These are phyloP conservation scores for Canavalia gladiata DNA, from an alignment of 306 rosid genomes.

Conservation along the genomic window DNA sequence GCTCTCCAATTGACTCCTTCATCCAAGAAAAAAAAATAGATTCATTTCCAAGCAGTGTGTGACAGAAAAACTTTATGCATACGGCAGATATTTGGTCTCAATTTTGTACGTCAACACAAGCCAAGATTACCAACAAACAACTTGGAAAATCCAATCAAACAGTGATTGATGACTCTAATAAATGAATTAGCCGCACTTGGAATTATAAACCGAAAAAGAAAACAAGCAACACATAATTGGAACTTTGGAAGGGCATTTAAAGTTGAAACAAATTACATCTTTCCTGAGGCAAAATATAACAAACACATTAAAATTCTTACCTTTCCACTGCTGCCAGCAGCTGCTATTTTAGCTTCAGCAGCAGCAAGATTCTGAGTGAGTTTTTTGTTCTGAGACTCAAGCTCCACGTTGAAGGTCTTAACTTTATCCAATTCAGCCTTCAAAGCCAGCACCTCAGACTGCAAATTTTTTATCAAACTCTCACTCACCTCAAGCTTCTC, in stretches of 20 bases:
- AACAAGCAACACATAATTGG: not conserved
- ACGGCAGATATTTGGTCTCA: constrained; percentile 20
- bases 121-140: not conserved
- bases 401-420: constrained; percentile 64
- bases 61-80: not conserved
- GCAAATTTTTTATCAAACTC: constrained; percentile 66
- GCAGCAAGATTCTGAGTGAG: constrained; percentile 72
- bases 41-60: constrained; percentile 30
- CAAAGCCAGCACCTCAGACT: constrained; percentile 66
- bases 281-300: constrained; percentile 22
- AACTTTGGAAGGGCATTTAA: not conserved
- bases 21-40: constrained; percentile 46
- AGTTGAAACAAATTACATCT: constrained; percentile 5
- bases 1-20: constrained; percentile 61
- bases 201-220: constrained; percentile 11
- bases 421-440: constrained; percentile 75
- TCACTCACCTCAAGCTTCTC: constrained; percentile 65
- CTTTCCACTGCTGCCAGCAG: constrained; percentile 55
- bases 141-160: constrained; percentile 35
- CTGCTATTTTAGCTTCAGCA: constrained; percentile 68
- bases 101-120: not conserved
- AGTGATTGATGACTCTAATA: constrained; percentile 4
- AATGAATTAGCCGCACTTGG: constrained; percentile 30
- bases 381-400: constrained; percentile 68
- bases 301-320: constrained; percentile 52